phyloP scores from a whole-genome alignment of 2,329 filamentous ascomycete genomes.

The Rhynchosporium secalis region DNA sequence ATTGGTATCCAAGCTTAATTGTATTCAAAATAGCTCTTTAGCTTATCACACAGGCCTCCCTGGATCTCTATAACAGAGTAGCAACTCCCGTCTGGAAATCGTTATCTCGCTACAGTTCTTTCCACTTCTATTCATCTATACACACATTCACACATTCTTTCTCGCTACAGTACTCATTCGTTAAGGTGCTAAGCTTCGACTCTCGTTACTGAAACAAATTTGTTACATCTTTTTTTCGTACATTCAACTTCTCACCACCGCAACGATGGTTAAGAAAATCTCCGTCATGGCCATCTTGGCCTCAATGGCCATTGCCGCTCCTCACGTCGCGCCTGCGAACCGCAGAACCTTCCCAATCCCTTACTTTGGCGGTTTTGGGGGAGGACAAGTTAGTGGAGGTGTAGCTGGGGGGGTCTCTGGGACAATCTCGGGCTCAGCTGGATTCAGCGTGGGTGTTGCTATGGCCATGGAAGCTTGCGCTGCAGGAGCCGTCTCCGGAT shows the following conservation, averaged over 20 bases:
- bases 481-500: neutral
- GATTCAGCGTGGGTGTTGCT: conserved; percentile 11
- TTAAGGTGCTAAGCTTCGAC: neutral
- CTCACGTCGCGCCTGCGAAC: neutral
- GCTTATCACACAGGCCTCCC: no score
- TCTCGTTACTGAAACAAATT: neutral
- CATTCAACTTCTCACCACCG: neutral
- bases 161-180: neutral
- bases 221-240: neutral
- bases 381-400: neutral
- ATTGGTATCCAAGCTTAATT: no score
- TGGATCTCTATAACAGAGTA: no score
- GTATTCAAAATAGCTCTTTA: no score
- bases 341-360: neutral
- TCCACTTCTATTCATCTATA: no score
- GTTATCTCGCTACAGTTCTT: no score
- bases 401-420: no score
- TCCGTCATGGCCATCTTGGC: conserved; percentile 13
- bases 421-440: neutral
- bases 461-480: conserved; percentile 4
- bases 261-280: conserved; percentile 13
- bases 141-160: no score
- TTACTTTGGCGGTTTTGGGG: neutral
- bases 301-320: conserved; percentile 11
- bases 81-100: no score